Evolutionary conservation across 441 rosid genomes (phyloP).

Genomic region (Pelargonium citronellum): DNA sequence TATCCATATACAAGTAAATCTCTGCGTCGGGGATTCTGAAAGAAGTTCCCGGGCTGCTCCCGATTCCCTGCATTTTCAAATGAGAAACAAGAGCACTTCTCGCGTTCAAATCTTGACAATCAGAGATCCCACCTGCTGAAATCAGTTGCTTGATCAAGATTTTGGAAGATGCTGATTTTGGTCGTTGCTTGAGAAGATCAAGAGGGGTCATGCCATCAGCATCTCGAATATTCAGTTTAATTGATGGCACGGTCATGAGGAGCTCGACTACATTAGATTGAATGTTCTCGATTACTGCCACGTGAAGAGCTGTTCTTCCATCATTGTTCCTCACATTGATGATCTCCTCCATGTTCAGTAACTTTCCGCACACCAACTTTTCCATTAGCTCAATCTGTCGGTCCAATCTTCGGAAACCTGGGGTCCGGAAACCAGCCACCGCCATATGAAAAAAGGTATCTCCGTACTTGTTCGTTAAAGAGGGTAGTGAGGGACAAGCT

Average conservation of each 20-base stretch:
- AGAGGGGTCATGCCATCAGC: conserved; percentile 67
- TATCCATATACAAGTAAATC: conserved; percentile 61
- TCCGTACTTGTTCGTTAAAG: conserved; percentile 45
- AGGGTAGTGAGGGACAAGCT: conserved; percentile 41
- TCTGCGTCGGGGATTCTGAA: conserved; percentile 82
- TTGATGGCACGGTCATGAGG: conserved; percentile 48
- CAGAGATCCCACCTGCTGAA: conserved; percentile 73
- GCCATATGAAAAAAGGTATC: conserved; percentile 84
- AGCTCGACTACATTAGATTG: conserved; percentile 60
- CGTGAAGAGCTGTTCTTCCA: conserved; percentile 76
- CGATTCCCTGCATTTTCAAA: conserved; percentile 49
- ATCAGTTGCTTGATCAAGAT: conserved; percentile 69
- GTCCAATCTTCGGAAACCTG: conserved; percentile 75
- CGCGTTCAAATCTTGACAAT: conserved; percentile 30
- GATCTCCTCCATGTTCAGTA: conserved; percentile 38
- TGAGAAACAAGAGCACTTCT: conserved; percentile 43
- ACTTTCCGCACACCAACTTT: conserved; percentile 37
- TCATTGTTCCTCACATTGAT: conserved; percentile 60
- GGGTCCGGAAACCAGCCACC: conserved; percentile 64
- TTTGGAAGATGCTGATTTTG: conserved; percentile 60
- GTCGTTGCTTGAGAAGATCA: conserved; percentile 67
- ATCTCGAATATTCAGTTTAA: conserved; percentile 63
- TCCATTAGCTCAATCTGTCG: conserved; percentile 65
- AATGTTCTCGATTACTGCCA: conserved; percentile 65
- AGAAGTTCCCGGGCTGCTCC: conserved; percentile 77